phyloP scores from a whole-genome alignment of 306 rosid genomes.

The Cicer arietinum region DNA sequence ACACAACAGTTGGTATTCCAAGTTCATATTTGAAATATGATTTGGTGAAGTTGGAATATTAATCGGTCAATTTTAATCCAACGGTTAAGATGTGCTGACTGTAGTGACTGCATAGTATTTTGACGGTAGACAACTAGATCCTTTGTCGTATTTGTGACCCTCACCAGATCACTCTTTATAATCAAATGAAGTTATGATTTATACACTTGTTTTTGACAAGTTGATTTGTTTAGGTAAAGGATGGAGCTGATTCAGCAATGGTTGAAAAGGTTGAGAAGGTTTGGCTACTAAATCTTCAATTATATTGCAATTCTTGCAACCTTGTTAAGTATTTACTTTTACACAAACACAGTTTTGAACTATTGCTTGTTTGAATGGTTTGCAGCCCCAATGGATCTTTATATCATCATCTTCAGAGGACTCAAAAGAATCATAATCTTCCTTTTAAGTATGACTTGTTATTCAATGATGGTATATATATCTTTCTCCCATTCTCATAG shows the following conservation, averaged over 20 bases:
- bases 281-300: constrained; percentile 32
- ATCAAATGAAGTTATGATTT: constrained; percentile 28
- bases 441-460: not conserved
- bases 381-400: constrained; percentile 6
- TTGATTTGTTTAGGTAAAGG: constrained; percentile 53
- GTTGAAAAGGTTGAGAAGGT: constrained; percentile 47
- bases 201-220: constrained; percentile 29
- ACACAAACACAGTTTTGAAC: constrained; percentile 5
- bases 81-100: not conserved
- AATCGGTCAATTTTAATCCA: not conserved
- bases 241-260: constrained; percentile 61
- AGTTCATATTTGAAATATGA: not conserved
- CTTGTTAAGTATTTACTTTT: not conserved
- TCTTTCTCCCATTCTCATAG: not conserved
- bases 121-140: not conserved
- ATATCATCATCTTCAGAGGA: constrained; percentile 1
- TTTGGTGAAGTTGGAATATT: not conserved
- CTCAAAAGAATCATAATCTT: not conserved
- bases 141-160: constrained; percentile 11
- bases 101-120: not conserved
- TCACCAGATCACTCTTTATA: not conserved
- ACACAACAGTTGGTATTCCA: not conserved
- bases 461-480: constrained; percentile 22
- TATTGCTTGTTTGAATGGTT: constrained; percentile 15
- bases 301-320: not conserved